A percentile compares a stretch with the other conserved stretches of the same genome.
Evolutionary conservation across 2,329 filamentous ascomycete genomes (phyloP).

Genomic region (Aspergillus amoenus): DNA sequence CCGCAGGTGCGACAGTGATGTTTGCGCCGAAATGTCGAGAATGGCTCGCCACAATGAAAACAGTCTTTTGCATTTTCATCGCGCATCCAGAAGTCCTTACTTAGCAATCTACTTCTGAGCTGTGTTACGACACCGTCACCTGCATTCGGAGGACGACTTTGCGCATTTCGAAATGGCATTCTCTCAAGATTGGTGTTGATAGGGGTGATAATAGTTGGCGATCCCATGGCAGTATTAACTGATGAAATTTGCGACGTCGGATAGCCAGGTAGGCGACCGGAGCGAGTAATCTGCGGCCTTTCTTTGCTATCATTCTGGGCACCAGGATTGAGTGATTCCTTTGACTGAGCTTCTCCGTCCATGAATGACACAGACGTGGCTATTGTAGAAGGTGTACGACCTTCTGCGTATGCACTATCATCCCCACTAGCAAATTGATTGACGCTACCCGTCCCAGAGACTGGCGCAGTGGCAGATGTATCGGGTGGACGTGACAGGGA

Average conservation of each 20-base stretch:
- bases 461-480: slow-evolving; percentile 23
- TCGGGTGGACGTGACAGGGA: slow-evolving; percentile 30
- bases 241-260: slow-evolving; percentile 42
- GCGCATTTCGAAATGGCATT: slow-evolving; percentile 17
- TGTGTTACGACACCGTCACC: slow-evolving; percentile 50
- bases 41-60: slow-evolving; percentile 85
- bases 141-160: slow-evolving; percentile 20
- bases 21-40: slow-evolving; percentile 91
- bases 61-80: slow-evolving; percentile 98
- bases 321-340: slow-evolving; percentile 28
- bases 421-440: slow-evolving; percentile 29
- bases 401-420: slow-evolving; percentile 26
- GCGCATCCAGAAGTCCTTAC: slow-evolving; percentile 98
- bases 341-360: slow-evolving; percentile 28
- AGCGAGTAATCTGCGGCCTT: slow-evolving; percentile 41
- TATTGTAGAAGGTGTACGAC: slow-evolving; percentile 28
- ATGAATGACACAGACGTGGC: slow-evolving; percentile 30
- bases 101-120: slow-evolving; percentile 82
- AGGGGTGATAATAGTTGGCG: slow-evolving; percentile 37
- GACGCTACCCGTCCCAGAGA: slow-evolving; percentile 30
- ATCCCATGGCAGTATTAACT: slow-evolving; percentile 44
- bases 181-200: slow-evolving; percentile 31
- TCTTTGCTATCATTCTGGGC: slow-evolving; percentile 26
- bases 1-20: slow-evolving; percentile 94
- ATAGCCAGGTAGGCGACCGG: slow-evolving; percentile 48